These are phyloP conservation scores for Xylariaceae sp. DNA, from an alignment of 2,329 filamentous ascomycete genomes.

Conservation along the genomic window DNA sequence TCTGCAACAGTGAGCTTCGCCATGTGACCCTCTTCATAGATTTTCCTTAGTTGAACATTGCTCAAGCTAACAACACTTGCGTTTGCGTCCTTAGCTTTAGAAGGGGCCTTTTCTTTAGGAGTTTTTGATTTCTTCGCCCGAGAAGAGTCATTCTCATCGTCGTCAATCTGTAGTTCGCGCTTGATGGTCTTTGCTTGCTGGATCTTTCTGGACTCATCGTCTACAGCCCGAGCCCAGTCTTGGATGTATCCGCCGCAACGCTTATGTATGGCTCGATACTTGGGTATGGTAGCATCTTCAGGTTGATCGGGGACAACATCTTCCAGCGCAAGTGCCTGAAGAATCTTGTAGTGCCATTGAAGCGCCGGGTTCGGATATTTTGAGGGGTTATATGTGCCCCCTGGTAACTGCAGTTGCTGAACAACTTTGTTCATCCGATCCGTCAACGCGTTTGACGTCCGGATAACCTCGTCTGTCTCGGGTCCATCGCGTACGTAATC, in stretches of 20 bases:
- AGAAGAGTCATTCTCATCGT: constrained; percentile 34
- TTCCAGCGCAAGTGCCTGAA: constrained; percentile 85
- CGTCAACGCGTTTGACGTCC: constrained; percentile 64
- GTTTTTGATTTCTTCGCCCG: constrained; percentile 44
- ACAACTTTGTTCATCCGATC: constrained; percentile 79
- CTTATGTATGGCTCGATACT: constrained; percentile 83
- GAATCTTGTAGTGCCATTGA: constrained; percentile 95
- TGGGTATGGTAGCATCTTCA: constrained; percentile 76
- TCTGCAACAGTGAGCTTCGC: constrained; percentile 51
- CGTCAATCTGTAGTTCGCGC: constrained; percentile 41
- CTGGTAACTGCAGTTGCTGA: constrained; percentile 83
- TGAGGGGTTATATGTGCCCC: constrained; percentile 72
- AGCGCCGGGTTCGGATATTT: constrained; percentile 89
- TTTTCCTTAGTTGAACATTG: constrained; percentile 43
- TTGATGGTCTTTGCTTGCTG: constrained; percentile 43
- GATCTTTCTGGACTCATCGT: constrained; percentile 44
- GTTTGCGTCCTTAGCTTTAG: constrained; percentile 30
- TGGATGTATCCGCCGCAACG: constrained; percentile 73
- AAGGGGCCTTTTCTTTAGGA: constrained; percentile 26
- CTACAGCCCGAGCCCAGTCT: constrained; percentile 68
- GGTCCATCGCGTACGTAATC: constrained; percentile 80
- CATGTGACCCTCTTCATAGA: constrained; percentile 42
- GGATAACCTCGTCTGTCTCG: constrained; percentile 48
- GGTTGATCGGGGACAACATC: constrained; percentile 76
- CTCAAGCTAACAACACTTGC: constrained; percentile 34